These are phyloP conservation scores for Lepidium sativum DNA, from an alignment of 345 rosid genomes.

Conservation along the genomic window DNA sequence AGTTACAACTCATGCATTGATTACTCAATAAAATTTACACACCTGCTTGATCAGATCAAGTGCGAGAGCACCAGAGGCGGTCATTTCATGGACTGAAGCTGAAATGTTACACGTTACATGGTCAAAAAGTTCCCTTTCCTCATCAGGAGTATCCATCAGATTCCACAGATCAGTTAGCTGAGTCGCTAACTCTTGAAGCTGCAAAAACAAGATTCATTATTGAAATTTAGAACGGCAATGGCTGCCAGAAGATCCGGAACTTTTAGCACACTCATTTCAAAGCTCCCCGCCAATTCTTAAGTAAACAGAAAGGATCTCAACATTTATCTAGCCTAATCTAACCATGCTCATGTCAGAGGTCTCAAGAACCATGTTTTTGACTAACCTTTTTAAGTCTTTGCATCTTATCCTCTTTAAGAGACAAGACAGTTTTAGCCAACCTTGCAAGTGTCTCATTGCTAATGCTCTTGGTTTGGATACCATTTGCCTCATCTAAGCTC, in stretches of 20 bases:
- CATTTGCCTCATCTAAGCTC: constrained; percentile 68
- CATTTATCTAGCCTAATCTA: not conserved
- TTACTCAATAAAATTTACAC: not conserved
- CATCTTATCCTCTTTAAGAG: constrained; percentile 77
- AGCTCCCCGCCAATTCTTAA: not conserved
- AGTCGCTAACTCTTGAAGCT: constrained; percentile 61
- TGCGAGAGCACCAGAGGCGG: constrained; percentile 76
- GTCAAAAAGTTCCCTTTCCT: constrained; percentile 64
- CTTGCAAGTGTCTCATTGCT: constrained; percentile 81
- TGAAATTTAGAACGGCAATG: not conserved
- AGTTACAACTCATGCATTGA: not conserved
- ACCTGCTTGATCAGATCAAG: constrained; percentile 89
- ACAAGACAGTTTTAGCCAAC: constrained; percentile 70
- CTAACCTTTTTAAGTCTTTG: constrained; percentile 78
- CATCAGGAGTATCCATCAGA: constrained; percentile 85
- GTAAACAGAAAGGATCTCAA: not conserved
- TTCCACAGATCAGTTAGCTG: constrained; percentile 92
- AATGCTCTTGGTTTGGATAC: constrained; percentile 72
- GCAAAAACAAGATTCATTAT: constrained; percentile 8
- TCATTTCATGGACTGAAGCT: constrained; percentile 78
- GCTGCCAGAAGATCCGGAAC: not conserved
- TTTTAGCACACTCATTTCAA: not conserved
- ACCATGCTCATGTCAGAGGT: not conserved
- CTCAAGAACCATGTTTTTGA: not conserved
- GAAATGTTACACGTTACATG: constrained; percentile 76